phyloP scores from a whole-genome alignment of 2,329 filamentous ascomycete species.

The Cercospora zeae-maydis region DNA sequence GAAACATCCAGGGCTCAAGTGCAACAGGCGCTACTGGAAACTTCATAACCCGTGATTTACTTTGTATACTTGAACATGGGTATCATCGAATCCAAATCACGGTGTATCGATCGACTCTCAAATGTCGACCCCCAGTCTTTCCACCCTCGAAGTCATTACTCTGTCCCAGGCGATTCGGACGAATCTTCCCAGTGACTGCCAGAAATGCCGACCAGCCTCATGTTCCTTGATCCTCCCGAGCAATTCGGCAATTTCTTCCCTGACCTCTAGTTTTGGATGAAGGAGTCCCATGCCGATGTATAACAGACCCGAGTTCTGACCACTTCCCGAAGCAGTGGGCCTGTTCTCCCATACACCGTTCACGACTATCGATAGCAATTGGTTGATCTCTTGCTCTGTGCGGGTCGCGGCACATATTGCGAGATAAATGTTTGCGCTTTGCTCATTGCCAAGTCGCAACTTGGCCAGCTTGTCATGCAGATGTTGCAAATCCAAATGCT shows the following conservation, averaged over 20 bases:
- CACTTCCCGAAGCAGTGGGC: constrained; percentile 16
- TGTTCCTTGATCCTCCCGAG: constrained; percentile 80
- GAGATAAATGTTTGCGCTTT: constrained; percentile 80
- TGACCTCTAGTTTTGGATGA: constrained; percentile 78
- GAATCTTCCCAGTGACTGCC: constrained; percentile 79
- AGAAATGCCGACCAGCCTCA: constrained; percentile 90
- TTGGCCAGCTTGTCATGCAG: constrained; percentile 87
- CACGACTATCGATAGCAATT: constrained; percentile 36
- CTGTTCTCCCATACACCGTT: constrained; percentile 32
- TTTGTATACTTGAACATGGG: neutral
- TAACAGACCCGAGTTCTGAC: constrained; percentile 21
- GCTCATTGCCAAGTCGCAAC: constrained; percentile 69
- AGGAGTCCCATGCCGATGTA: constrained; percentile 78
- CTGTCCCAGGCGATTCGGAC: constrained; percentile 81
- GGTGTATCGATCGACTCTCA: constrained; percentile 8
- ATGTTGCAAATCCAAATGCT: constrained; percentile 82
- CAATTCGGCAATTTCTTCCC: constrained; percentile 71
- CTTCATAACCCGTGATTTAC: constrained; percentile 6
- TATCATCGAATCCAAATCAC: neutral
- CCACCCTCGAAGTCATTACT: constrained; percentile 52
- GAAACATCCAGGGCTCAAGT: no score
- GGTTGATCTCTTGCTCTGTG: constrained; percentile 75
- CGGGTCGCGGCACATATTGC: constrained; percentile 65
- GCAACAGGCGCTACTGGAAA: neutral
- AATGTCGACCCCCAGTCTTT: constrained; percentile 11